Conservation (phyloP, 2,329 filamentous ascomycete genomes). For the Penicillium sumatraense region DNA sequence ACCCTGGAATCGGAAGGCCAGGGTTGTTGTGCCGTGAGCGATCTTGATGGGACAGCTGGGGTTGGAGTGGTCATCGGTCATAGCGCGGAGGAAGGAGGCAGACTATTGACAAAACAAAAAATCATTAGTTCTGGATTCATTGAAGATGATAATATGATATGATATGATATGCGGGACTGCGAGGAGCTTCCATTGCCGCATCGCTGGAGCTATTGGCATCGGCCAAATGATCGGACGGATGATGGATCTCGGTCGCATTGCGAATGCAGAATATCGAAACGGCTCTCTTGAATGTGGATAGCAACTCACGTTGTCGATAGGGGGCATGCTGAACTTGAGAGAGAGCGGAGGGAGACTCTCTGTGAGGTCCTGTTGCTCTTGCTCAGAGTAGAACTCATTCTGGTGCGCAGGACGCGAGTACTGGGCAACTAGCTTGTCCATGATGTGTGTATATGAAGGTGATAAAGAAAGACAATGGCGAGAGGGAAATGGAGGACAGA, state of each 20-base stretch:
- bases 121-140: slow-evolving; percentile 9
- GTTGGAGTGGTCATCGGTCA: slow-evolving; percentile 96
- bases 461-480: slow-evolving; percentile 1
- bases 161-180: not conserved
- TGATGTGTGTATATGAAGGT: slow-evolving; percentile 46
- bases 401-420: slow-evolving; percentile 81
- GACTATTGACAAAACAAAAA: slow-evolving; percentile 59
- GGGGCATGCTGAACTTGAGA: slow-evolving; percentile 93
- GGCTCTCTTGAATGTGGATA: not conserved
- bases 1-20: slow-evolving; percentile 97
- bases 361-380: slow-evolving; percentile 74
- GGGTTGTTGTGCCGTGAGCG: slow-evolving; percentile 96
- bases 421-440: slow-evolving; percentile 92
- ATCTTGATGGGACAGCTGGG: slow-evolving; percentile 98
- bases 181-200: slow-evolving; percentile 10
- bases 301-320: slow-evolving; percentile 78
- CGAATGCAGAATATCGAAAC: not conserved
- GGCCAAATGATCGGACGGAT: not conserved
- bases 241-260: not conserved
- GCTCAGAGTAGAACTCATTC: slow-evolving; percentile 72
- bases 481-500: slow-evolving; percentile 6
- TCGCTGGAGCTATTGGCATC: slow-evolving; percentile 15
- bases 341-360: slow-evolving; percentile 76
- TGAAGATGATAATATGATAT: too few relatives aligned
- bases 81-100: slow-evolving; percentile 91